These are phyloP conservation scores for Penicillium desertorum DNA, from an alignment of 495 filamentous ascomycete genomes.

Conservation along the genomic window DNA sequence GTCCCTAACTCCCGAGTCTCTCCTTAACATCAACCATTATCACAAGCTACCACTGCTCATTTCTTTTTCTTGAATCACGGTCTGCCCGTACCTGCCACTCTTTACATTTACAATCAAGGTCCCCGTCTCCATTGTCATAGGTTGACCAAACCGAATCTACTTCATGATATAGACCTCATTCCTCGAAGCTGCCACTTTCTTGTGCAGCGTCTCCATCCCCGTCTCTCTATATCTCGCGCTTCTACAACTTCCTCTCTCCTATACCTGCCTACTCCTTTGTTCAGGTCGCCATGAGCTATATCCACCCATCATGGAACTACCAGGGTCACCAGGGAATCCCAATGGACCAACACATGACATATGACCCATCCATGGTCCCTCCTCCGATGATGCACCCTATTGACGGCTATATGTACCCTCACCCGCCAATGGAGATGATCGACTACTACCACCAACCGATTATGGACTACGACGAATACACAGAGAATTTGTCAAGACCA, in stretches of 20 bases:
- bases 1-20: conserved; percentile 21
- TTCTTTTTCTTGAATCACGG: conserved; percentile 20
- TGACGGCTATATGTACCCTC: conserved; percentile 46
- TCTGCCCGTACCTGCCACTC: conserved; percentile 11
- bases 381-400: conserved; percentile 47
- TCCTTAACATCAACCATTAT: conserved; percentile 24
- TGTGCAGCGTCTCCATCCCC: conserved; percentile 11
- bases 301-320: conserved; percentile 48
- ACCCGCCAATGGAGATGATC: conserved; percentile 46
- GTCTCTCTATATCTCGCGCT: not conserved
- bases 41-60: conserved; percentile 13
- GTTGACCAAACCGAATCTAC: conserved; percentile 14
- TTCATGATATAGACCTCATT: conserved; percentile 27
- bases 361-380: conserved; percentile 42
- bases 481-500: conserved; percentile 57
- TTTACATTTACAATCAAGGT: conserved; percentile 17
- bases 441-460: conserved; percentile 51
- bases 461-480: conserved; percentile 52
- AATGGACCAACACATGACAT: conserved; percentile 43
- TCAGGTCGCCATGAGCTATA: conserved; percentile 41
- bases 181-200: conserved; percentile 13
- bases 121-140: conserved; percentile 11
- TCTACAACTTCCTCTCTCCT: conserved; percentile 8
- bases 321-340: conserved; percentile 38
- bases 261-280: conserved; percentile 6